Conservation (phyloP, 768 basidiomycete species). For the Auricularia cornea region DNA sequence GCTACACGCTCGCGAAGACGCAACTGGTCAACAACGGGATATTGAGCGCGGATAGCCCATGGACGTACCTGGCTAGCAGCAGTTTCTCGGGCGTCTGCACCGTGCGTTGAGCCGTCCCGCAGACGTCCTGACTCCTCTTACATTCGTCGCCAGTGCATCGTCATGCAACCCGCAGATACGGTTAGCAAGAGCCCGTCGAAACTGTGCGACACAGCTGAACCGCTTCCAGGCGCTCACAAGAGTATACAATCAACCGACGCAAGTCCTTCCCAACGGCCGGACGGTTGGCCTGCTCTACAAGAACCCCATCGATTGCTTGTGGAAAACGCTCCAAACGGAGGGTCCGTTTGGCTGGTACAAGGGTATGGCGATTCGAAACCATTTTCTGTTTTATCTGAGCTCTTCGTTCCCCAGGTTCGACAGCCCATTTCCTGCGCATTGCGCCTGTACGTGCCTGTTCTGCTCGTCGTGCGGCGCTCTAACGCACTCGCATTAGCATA, state of each 20-base stretch:
- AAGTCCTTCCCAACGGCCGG: conserved; percentile 58
- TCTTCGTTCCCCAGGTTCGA: conserved; percentile 65
- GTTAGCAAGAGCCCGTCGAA: conserved; percentile 31
- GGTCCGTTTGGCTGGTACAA: conserved; percentile 95
- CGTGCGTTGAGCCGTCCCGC: conserved; percentile 37
- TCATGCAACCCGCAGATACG: conserved; percentile 94
- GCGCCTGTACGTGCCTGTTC: conserved; percentile 72
- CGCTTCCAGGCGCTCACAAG: conserved; percentile 66
- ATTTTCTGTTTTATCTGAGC: neutral
- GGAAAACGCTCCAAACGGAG: conserved; percentile 90
- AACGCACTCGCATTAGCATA: conserved; percentile 20
- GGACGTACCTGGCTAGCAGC: conserved; percentile 84
- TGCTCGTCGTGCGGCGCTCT: neutral
- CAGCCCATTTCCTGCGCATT: conserved; percentile 88
- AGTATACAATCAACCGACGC: conserved; percentile 93
- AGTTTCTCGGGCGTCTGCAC: conserved; percentile 88
- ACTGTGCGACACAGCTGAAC: no score
- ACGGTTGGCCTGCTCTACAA: conserved; percentile 72
- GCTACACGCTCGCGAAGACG: conserved; percentile 89
- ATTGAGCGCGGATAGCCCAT: conserved; percentile 66
- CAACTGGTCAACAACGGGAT: conserved; percentile 62
- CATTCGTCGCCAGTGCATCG: conserved; percentile 47
- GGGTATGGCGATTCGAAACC: conserved; percentile 34
- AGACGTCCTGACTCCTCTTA: neutral
- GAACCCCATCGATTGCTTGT: conserved; percentile 91